These are phyloP conservation scores for Turritis glabra DNA, from an alignment of 345 rosid genomes.

Conservation along the genomic window DNA sequence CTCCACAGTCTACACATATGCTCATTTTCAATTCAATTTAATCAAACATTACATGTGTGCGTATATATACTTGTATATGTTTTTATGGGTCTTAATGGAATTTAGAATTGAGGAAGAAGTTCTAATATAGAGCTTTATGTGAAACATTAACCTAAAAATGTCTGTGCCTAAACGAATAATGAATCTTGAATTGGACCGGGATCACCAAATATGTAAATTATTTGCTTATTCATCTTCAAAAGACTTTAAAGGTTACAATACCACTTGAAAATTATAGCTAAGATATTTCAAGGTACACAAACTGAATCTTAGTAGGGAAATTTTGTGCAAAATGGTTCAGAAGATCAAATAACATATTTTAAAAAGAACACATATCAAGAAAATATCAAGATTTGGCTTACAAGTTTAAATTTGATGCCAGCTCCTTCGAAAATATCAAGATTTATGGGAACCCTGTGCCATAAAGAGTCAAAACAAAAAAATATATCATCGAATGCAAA, in stretches of 20 bases:
- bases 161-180: not conserved
- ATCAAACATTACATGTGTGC: too few relatives aligned
- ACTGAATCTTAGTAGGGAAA: not conserved
- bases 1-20: too few relatives aligned
- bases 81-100: too few relatives aligned
- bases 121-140: constrained; percentile 3
- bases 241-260: constrained; percentile 5
- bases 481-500: constrained; percentile 18
- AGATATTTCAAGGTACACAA: not conserved
- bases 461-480: constrained; percentile 20
- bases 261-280: not conserved
- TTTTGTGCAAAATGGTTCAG: not conserved
- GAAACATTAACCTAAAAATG: not conserved
- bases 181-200: not conserved
- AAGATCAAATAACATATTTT: constrained; percentile 8
- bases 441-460: constrained; percentile 53
- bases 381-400: too few relatives aligned
- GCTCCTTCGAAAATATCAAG: constrained; percentile 7
- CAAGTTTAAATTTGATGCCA: constrained; percentile 11
- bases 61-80: too few relatives aligned
- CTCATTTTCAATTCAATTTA: too few relatives aligned
- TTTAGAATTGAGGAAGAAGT: not conserved
- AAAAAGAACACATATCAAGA: constrained; percentile 11
- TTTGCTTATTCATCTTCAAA: constrained; percentile 2
- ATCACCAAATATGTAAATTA: not conserved